Evolutionary conservation across 2,329 filamentous ascomycete species (phyloP), one percentile per base, ranked within the genome.

Genomic region (Aspergillus ustus): DNA sequence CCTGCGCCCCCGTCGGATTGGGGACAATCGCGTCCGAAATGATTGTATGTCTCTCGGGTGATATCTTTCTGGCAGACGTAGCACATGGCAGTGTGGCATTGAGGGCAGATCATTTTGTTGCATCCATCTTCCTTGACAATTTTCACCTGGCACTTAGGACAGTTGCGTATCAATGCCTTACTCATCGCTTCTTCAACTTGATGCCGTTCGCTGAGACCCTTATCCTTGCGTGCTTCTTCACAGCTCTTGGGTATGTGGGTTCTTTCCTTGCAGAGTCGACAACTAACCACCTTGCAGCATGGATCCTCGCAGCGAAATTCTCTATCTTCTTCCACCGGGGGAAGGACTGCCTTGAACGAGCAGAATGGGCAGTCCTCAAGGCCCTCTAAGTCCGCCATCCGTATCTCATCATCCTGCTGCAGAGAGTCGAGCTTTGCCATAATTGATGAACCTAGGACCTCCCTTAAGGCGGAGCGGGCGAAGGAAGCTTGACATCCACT

Each of bases 171-270:
- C 67, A 96, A 70, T 1, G 92, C 92, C 17, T 85, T 83, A 2
- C 90, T 92, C 90, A 93, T 94, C 20, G 91, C 92, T 73, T 96
- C 92, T 74, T 96, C 92, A 31, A 96, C 86, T 3, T 81, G 75
- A 65, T 89, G 90, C 17, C 90, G 86, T 19, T 85, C 81, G 4
- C 84, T 83, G 7, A 88, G 72, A 1, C 87, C 86, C 44, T 82
- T 83, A 2, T 91, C 87, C 20, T 76, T 80, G 45, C 83, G 84
- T 43, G 82, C 84, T 70, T 95, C 89, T 37, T 87, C 84, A 68
- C 92, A 96, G 0, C 83, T 88, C 63, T 86, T 82, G 0, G 92
- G 91, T 11, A 92, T 82, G 69, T 96, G 92, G 0, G 89, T 89
- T 51, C 87, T 83, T 54, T 82, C 78, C 34, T 85, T 83, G 76